Evolutionary conservation across 2,329 filamentous ascomycete species (phyloP), one percentile per base, ranked within the genome.

Genomic region (Penicillium sp.): DNA sequence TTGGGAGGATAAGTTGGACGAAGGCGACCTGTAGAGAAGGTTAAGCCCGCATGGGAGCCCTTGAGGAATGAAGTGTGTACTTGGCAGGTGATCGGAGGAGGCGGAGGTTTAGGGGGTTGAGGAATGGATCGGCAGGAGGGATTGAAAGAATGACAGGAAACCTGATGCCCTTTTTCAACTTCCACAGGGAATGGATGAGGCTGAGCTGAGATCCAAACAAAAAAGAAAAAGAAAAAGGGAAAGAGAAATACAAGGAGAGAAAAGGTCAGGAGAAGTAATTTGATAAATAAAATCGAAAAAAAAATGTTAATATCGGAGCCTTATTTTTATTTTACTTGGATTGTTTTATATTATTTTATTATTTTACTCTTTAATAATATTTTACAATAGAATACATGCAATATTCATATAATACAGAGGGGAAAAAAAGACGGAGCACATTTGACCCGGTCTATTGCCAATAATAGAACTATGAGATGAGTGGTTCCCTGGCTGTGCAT

Each of bases 41-140:
- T 63, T 50, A 66, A 54, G 23, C 40, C 50, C 50, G 52, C 64
- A 65, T 65, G 50, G 52, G 29, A 53, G 25, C 38, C 21, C 6
- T 45, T 10, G 59, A 57, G 51, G 42, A 54, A 62, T 54, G 64
- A 52, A 51, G 58, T 56, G 29, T 46, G 46, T 42, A 58, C 29
- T 48, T 41, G 50, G 50, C 60, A 50, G 50, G 29, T 49, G 48
- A 53, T 50, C n/a, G 54, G 46, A 31, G 25, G 48, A 56, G 62
- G 54, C 42, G 49, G 57, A 59, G 40, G 40, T 19, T 54, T 54
- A 58, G 48, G 52, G 50, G 43, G 62, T 50, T 53, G 58, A 57
- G 64, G 71, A 73, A 73, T 72, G 72, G 72, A 73, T 73, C 72
- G 70, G 65, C 71, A 72, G 69, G 69, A 73, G 69, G 69, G 67